These are phyloP conservation scores for Candida sp. DNA, from an alignment of 1,139 yeast species.

Conservation along the genomic window DNA sequence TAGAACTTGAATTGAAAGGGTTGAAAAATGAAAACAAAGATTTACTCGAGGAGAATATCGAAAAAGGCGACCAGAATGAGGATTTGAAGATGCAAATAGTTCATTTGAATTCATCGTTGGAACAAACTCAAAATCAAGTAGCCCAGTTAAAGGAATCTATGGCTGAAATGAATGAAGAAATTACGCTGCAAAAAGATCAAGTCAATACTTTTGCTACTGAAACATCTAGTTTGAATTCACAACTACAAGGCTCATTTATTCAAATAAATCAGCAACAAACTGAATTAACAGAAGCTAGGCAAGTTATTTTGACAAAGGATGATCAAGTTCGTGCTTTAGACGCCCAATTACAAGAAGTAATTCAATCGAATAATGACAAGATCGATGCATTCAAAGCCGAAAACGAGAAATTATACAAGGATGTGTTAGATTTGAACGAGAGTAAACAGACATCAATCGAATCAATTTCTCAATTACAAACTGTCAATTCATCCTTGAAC, in stretches of 20 bases:
- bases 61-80: neutral
- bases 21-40: neutral
- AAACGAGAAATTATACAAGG: slow-evolving; percentile 3
- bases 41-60: neutral
- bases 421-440: neutral
- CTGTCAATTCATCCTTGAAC: slow-evolving; percentile 4
- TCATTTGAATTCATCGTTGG: neutral
- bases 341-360: neutral
- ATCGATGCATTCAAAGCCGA: slow-evolving; percentile 1
- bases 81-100: neutral
- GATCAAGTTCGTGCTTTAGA: neutral
- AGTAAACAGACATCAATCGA: neutral
- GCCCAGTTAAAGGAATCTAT: neutral
- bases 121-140: neutral
- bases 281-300: neutral
- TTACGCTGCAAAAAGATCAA: neutral
- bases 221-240: neutral
- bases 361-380: neutral
- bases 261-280: neutral
- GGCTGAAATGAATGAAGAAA: slow-evolving; percentile 1
- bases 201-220: neutral
- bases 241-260: neutral
- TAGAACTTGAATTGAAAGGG: neutral
- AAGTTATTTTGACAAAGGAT: neutral
- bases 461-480: slow-evolving; percentile 6